phyloP scores from a whole-genome alignment of 2,329 filamentous ascomycete genomes.

The Sarocladium strictum region DNA sequence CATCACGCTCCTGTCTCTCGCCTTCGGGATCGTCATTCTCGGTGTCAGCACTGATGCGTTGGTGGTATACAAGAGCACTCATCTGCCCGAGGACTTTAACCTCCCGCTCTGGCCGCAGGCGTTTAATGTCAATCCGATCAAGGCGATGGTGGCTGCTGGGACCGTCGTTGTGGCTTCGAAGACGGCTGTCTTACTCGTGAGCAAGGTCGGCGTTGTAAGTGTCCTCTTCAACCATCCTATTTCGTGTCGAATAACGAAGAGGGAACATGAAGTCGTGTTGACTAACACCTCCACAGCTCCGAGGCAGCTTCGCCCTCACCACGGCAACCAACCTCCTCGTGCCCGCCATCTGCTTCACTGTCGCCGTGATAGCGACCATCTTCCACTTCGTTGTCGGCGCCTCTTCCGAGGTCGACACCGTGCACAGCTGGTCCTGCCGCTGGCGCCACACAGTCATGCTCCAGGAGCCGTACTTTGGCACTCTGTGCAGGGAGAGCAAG shows the following conservation, averaged over 20 bases:
- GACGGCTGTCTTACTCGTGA: slow-evolving; percentile 39
- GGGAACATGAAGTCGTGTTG: neutral
- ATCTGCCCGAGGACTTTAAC: slow-evolving; percentile 38
- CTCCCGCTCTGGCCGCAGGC: slow-evolving; percentile 52
- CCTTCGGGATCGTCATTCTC: slow-evolving; percentile 45
- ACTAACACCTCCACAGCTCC: slow-evolving; percentile 1
- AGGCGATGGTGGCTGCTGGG: slow-evolving; percentile 48
- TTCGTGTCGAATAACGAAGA: neutral
- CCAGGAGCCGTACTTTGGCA: slow-evolving; percentile 47
- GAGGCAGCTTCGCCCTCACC: slow-evolving; percentile 13
- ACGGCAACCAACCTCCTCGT: slow-evolving; percentile 21
- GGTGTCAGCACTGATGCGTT: slow-evolving; percentile 50
- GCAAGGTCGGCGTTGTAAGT: slow-evolving; percentile 46
- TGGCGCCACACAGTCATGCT: slow-evolving; percentile 50
- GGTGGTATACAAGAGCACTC: slow-evolving; percentile 48
- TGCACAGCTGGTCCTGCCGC: slow-evolving; percentile 59
- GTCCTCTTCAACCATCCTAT: slow-evolving; percentile 13
- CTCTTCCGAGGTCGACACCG: slow-evolving; percentile 48
- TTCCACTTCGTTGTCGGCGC: slow-evolving; percentile 53
- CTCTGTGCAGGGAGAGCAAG: slow-evolving; percentile 50
- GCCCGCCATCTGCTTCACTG: slow-evolving; percentile 25
- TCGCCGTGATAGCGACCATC: slow-evolving; percentile 44
- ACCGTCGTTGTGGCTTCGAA: slow-evolving; percentile 44
- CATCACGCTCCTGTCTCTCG: slow-evolving; percentile 43
- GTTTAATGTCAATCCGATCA: slow-evolving; percentile 51